A percentile compares a stretch with the other conserved stretches of the same genome.
Evolutionary conservation across 176 grass and related monocot species (phyloP).

Genomic region (sorghum (Sorghum bicolor)): Sorghum_bicolor_NCBIv3 NC_012870.2:64072001-64072500

Average conservation of each 20-base stretch:
- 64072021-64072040: neutral
- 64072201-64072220: no score
- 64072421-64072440: neutral
- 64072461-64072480: slow-evolving; percentile 31
- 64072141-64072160: no score
- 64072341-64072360: neutral
- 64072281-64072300: no score
- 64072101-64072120: neutral
- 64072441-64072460: slow-evolving; percentile 52
- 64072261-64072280: neutral
- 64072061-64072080: no score
- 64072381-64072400: slow-evolving; percentile 35
- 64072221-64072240: neutral
- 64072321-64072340: neutral
- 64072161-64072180: no score
- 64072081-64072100: no score
- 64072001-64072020: neutral
- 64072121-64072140: no score
- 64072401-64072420: slow-evolving; percentile 11
- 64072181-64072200: no score
- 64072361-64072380: neutral
- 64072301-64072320: neutral
- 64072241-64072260: neutral
- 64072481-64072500: slow-evolving; percentile 50
- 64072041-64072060: no score